Evolutionary conservation across 345 rosid species (phyloP).

Genomic region (Cardamine chenopodiifolia): DNA sequence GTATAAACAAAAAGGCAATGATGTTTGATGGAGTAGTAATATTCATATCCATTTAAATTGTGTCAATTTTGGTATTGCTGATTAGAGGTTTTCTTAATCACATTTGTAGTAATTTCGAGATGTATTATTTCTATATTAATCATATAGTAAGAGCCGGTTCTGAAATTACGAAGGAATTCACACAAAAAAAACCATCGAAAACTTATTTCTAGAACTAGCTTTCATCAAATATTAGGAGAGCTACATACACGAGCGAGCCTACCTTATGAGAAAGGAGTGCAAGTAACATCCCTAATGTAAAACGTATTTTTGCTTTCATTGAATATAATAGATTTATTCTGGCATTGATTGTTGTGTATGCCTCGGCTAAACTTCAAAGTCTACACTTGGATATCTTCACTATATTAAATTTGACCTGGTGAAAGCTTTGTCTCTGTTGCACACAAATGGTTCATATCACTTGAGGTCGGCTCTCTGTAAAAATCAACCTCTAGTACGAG

Average conservation of each 20-base stretch:
- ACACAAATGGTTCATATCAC: background rate
- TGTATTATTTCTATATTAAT: too few relatives aligned
- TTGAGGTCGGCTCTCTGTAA: background rate
- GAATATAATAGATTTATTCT: too few relatives aligned
- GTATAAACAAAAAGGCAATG: background rate
- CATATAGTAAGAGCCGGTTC: too few relatives aligned
- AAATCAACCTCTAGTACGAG: background rate
- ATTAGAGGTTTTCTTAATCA: background rate
- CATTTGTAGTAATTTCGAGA: background rate
- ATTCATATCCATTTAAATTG: too few relatives aligned
- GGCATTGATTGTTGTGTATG: background rate
- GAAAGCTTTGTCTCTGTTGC: background rate
- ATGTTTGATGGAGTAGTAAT: background rate
- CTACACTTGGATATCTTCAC: background rate
- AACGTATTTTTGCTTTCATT: too few relatives aligned
- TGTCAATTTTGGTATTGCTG: background rate
- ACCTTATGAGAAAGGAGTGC: too few relatives aligned
- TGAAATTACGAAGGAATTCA: too few relatives aligned
- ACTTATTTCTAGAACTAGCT: too few relatives aligned
- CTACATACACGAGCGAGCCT: too few relatives aligned
- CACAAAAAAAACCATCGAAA: too few relatives aligned
- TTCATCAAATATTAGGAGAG: background rate
- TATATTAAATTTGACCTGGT: background rate
- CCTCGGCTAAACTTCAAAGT: background rate
- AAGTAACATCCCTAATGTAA: too few relatives aligned